phyloP scores from a whole-genome alignment of 306 rosid species.

The Prunus armeniaca region DNA sequence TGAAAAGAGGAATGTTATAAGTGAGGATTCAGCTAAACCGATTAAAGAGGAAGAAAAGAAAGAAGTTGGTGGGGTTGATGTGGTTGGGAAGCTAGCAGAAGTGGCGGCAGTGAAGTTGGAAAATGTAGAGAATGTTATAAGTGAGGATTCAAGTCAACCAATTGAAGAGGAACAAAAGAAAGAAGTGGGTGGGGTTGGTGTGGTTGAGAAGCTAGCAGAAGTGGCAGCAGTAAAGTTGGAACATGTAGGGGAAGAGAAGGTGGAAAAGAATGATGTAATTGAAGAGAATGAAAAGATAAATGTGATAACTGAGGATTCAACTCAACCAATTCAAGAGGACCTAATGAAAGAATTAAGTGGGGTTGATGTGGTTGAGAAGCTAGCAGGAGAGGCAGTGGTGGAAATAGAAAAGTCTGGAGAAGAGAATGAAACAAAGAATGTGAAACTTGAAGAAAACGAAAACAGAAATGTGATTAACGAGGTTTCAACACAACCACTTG shows the following conservation, averaged over 20 bases:
- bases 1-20: slow-evolving; percentile 11
- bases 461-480: background rate
- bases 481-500: background rate
- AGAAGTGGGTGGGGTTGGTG: background rate
- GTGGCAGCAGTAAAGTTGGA: background rate
- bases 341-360: slow-evolving; percentile 6
- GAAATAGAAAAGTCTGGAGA: slow-evolving; percentile 1
- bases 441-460: background rate
- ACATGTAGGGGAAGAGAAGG: background rate
- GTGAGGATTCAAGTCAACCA: slow-evolving; percentile 6
- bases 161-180: background rate
- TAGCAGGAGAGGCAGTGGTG: slow-evolving; percentile 1
- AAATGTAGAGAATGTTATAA: background rate
- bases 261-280: background rate
- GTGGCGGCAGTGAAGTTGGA: background rate
- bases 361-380: slow-evolving; percentile 10
- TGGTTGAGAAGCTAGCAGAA: slow-evolving; percentile 6
- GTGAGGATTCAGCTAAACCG: slow-evolving; percentile 18
- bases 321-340: slow-evolving; percentile 4
- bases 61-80: slow-evolving; percentile 24
- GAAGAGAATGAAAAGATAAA: slow-evolving; percentile 1
- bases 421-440: slow-evolving; percentile 7
- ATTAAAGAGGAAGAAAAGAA: slow-evolving; percentile 25
- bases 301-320: slow-evolving; percentile 5
- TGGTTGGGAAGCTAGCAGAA: slow-evolving; percentile 13